Evolutionary conservation across 2,329 filamentous ascomycete genomes (phyloP).

Genomic region (Pseudocercospora vitis): DNA sequence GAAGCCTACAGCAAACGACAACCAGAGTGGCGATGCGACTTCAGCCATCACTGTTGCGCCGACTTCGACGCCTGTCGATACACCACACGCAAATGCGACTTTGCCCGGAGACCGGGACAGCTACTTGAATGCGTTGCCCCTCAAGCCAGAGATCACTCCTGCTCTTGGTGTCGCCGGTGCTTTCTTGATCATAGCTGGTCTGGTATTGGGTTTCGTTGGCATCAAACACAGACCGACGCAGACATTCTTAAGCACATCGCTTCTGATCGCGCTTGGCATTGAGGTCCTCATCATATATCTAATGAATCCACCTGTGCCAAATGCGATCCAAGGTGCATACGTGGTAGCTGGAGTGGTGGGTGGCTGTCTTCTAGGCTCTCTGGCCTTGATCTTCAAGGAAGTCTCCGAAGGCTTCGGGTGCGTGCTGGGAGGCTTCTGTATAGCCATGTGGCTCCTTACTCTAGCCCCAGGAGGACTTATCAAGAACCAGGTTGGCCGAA

Average conservation of each 20-base stretch:
- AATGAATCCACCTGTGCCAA: constrained; percentile 73
- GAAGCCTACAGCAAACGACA: neutral
- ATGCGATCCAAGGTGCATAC: constrained; percentile 81
- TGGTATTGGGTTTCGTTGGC: constrained; percentile 70
- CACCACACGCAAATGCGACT: constrained; percentile 13
- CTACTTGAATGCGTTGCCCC: constrained; percentile 55
- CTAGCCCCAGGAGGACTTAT: constrained; percentile 75
- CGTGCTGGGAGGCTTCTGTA: constrained; percentile 78
- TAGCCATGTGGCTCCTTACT: constrained; percentile 88
- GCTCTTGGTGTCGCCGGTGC: constrained; percentile 76
- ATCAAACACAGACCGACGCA: constrained; percentile 78
- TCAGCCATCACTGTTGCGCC: constrained; percentile 15
- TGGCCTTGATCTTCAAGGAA: constrained; percentile 77
- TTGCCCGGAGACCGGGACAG: constrained; percentile 5
- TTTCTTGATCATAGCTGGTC: constrained; percentile 72
- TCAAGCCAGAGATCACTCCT: constrained; percentile 74
- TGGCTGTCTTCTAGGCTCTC: constrained; percentile 70
- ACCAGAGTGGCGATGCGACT: constrained; percentile 16
- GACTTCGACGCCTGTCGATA: constrained; percentile 11
- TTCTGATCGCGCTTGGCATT: constrained; percentile 69
- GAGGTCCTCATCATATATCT: constrained; percentile 84
- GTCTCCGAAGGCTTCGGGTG: constrained; percentile 83
- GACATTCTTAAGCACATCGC: constrained; percentile 76
- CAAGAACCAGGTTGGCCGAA: constrained; percentile 59
- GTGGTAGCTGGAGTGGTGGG: constrained; percentile 75